phyloP scores from a whole-genome alignment of 2,329 filamentous ascomycete genomes.

The Aspergillus pseudoterreus region DNA sequence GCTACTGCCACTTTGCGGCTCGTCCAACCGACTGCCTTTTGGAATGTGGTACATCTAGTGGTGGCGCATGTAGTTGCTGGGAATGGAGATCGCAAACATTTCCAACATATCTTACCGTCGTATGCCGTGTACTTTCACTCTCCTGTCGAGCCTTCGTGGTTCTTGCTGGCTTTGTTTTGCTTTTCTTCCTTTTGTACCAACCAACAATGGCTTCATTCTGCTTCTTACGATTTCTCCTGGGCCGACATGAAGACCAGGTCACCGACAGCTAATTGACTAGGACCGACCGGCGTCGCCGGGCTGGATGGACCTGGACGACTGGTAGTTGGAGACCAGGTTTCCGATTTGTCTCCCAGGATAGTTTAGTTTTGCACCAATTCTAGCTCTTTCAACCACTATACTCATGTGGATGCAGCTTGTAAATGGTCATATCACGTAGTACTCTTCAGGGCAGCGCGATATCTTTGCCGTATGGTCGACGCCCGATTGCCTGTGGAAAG shows the following conservation, averaged over 20 bases:
- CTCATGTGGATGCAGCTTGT: not conserved
- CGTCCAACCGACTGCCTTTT: conserved; percentile 26
- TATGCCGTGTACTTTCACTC: not conserved
- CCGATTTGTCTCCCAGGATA: conserved; percentile 1
- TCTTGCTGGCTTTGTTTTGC: no score
- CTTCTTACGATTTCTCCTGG: no score
- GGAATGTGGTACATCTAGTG: conserved; percentile 41
- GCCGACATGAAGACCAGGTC: not conserved
- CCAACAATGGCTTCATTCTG: no score
- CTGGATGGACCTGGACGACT: conserved; percentile 8
- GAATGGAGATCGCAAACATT: not conserved
- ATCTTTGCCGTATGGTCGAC: no score
- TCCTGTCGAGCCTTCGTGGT: not conserved
- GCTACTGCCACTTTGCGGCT: conserved; percentile 32
- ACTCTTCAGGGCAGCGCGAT: no score
- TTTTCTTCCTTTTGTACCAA: no score
- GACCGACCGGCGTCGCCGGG: conserved; percentile 2
- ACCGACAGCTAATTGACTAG: conserved; percentile 8
- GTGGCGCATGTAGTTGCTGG: conserved; percentile 1
- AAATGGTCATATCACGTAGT: no score
- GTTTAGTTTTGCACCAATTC: not conserved
- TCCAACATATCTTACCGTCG: no score
- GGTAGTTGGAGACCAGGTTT: conserved; percentile 7
- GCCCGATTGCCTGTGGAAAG: no score
- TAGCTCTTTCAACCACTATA: not conserved